These are phyloP conservation scores for Pilaira anomala DNA, from an alignment of 192 early-diverging fungal species.

Conservation along the genomic window DNA sequence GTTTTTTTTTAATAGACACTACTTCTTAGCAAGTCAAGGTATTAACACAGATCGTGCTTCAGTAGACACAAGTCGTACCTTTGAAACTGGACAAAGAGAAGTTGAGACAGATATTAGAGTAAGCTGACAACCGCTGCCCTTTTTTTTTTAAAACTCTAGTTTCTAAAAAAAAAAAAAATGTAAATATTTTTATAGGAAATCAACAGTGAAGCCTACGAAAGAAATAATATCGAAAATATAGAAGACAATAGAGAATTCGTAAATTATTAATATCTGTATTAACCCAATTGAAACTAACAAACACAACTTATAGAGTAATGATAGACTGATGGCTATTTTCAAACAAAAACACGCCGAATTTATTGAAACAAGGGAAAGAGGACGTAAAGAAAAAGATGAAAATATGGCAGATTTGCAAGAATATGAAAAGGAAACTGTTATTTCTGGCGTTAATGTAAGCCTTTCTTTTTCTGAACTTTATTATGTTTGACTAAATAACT, in stretches of 20 bases:
- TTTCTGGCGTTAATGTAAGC: background rate
- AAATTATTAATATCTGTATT: background rate
- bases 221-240: constrained; percentile 5
- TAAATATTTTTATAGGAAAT: background rate
- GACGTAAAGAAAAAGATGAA: background rate
- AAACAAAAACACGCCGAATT: background rate
- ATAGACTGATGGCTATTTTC: background rate
- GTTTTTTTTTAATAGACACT: constrained; percentile 1
- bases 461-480: background rate
- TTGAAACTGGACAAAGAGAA: background rate
- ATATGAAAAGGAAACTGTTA: background rate
- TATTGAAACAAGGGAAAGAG: background rate
- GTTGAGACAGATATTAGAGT: background rate
- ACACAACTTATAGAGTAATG: background rate
- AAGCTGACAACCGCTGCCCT: background rate
- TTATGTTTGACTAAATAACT: background rate
- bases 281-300: too few species aligned
- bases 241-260: background rate
- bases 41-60: background rate
- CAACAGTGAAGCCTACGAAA: too few species aligned
- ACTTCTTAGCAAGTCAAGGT: constrained; percentile 8
- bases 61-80: background rate
- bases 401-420: background rate
- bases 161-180: too few species aligned
- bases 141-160: background rate